Conservation (phyloP, 2,329 filamentous ascomycete species). For the Thielaviopsis cerberus region DNA sequence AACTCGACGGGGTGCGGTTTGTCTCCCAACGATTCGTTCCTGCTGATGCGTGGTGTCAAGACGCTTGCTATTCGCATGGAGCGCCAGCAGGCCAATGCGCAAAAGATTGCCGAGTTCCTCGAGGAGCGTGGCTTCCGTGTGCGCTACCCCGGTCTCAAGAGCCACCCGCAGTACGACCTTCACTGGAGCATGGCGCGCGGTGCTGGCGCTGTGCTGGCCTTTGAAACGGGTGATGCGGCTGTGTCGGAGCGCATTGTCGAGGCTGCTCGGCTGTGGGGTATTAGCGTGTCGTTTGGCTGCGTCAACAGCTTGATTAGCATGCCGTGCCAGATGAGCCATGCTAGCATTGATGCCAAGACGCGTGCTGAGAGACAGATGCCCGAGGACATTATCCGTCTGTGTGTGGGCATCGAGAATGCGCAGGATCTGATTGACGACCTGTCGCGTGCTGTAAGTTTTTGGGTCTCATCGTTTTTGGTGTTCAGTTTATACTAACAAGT, state of each 20-base stretch:
- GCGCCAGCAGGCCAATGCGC: slow-evolving; percentile 86
- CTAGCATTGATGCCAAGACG: slow-evolving; percentile 91
- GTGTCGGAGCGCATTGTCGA: slow-evolving; percentile 89
- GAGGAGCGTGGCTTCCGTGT: slow-evolving; percentile 85
- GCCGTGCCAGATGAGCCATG: slow-evolving; percentile 99
- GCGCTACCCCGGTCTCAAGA: slow-evolving; percentile 81
- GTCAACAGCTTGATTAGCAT: slow-evolving; percentile 98
- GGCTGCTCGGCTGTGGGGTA: slow-evolving; percentile 76
- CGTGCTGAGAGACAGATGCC: slow-evolving; percentile 77
- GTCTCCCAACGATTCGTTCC: slow-evolving; percentile 86
- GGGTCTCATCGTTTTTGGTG: not conserved
- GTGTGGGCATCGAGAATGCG: slow-evolving; percentile 87
- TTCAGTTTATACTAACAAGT: slow-evolving; percentile 14
- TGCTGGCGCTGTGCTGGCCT: slow-evolving; percentile 82
- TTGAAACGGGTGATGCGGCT: slow-evolving; percentile 75
- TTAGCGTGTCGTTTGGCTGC: slow-evolving; percentile 92
- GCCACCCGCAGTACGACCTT: slow-evolving; percentile 87
- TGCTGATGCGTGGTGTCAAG: slow-evolving; percentile 89
- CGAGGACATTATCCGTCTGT: slow-evolving; percentile 88
- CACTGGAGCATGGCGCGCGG: slow-evolving; percentile 92
- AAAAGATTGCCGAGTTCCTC: slow-evolving; percentile 79
- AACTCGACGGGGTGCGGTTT: slow-evolving; percentile 90
- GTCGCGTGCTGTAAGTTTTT: slow-evolving; percentile 58
- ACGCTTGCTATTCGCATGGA: slow-evolving; percentile 96
- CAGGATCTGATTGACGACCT: slow-evolving; percentile 87